Conservation (phyloP, 805 yeast genomes). For the Hanseniaspora singularis region DNA sequence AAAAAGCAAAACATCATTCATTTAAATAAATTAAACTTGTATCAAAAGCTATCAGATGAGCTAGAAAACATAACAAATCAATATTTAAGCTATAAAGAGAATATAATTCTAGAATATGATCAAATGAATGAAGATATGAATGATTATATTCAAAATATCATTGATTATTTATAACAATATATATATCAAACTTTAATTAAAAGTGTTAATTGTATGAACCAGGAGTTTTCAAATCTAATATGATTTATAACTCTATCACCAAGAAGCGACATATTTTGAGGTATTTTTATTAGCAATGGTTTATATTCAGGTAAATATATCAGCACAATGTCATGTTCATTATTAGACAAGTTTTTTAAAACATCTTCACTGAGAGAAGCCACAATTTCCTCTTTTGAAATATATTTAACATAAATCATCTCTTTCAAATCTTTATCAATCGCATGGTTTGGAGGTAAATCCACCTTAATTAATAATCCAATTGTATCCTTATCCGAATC, state of each 20-base stretch:
- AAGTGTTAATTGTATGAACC: constrained; percentile 11
- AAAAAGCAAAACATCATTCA: constrained; percentile 8
- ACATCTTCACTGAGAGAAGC: not conserved
- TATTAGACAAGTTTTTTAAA: not conserved
- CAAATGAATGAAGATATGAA: constrained; percentile 13
- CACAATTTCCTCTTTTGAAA: constrained; percentile 2
- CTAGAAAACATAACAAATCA: not conserved
- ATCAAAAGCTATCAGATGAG: not conserved
- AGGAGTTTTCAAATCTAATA: not conserved
- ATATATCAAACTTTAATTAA: not conserved
- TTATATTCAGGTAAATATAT: constrained; percentile 3
- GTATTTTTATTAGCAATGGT: constrained; percentile 6
- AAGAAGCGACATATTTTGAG: constrained; percentile 1
- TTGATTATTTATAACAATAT: constrained; percentile 5
- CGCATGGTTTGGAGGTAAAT: not conserved
- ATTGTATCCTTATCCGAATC: not conserved
- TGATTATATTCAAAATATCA: constrained; percentile 9
- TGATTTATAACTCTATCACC: not conserved
- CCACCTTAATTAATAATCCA: constrained; percentile 1
- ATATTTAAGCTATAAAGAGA: constrained; percentile 2
- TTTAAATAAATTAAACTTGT: not conserved
- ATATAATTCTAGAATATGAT: constrained; percentile 6
- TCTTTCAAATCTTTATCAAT: not conserved
- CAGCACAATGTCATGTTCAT: not conserved
- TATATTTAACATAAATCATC: constrained; percentile 1